phyloP scores from a whole-genome alignment of 2,329 filamentous ascomycete genomes.

The Orbilia ellipsospora region DNA sequence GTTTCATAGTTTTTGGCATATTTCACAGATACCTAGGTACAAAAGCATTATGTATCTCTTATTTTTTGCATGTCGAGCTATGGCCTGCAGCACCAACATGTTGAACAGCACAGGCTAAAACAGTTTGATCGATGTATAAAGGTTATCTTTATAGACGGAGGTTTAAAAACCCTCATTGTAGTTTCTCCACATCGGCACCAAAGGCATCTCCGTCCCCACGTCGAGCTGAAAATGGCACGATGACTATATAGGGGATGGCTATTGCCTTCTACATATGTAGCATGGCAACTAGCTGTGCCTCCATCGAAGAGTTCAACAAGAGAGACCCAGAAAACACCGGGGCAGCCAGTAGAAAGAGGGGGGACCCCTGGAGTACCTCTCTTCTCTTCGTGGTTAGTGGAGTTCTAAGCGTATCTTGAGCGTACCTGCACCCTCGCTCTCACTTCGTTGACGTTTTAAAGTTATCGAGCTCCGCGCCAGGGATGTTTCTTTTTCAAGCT shows the following conservation, averaged over 20 bases:
- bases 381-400: conserved; percentile 32
- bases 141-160: conserved; percentile 54
- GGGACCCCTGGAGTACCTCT: conserved; percentile 48
- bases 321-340: conserved; percentile 10
- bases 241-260: too few species aligned
- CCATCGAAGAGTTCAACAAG: conserved; percentile 28
- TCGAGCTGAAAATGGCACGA: conserved; percentile 40
- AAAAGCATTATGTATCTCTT: not conserved
- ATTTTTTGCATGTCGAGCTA: conserved; percentile 4
- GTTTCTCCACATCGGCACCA: conserved; percentile 25
- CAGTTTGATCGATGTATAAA: conserved; percentile 53
- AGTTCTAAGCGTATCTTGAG: conserved; percentile 46
- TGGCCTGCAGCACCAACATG: conserved; percentile 25
- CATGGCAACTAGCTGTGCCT: conserved; percentile 7
- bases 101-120: conserved; percentile 37
- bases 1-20: conserved; percentile 29
- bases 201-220: conserved; percentile 4
- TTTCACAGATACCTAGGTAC: not conserved
- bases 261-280: too few species aligned
- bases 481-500: conserved; percentile 54
- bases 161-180: conserved; percentile 50
- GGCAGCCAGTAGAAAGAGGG: conserved; percentile 29
- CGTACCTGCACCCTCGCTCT: conserved; percentile 43
- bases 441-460: conserved; percentile 53
- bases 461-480: conserved; percentile 55